Evolutionary conservation across 1,139 yeast genomes (phyloP).

Genomic region (Zhuliangozyma blackwelliae): DNA sequence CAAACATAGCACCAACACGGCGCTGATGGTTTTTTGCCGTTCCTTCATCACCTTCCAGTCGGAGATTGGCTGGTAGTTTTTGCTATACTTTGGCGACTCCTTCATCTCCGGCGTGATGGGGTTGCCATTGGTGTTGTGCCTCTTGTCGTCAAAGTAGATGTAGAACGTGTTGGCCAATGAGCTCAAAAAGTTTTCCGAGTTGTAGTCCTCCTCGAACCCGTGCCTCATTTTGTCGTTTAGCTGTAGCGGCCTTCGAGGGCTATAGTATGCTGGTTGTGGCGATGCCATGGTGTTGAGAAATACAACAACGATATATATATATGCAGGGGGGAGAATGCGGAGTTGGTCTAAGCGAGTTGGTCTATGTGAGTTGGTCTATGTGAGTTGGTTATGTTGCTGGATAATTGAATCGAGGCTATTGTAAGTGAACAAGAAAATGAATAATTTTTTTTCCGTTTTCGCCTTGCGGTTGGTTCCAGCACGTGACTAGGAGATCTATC

Average conservation of each 20-base stretch:
- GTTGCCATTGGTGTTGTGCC: slow-evolving; percentile 87
- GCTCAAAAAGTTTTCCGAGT: slow-evolving; percentile 60
- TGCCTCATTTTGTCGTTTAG: slow-evolving; percentile 63
- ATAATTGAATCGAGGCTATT: too few species aligned
- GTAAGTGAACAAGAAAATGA: too few species aligned
- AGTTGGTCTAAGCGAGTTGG: too few species aligned
- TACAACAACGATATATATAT: too few species aligned
- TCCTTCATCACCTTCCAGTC: slow-evolving; percentile 94
- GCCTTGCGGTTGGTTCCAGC: too few species aligned
- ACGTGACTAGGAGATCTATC: too few species aligned
- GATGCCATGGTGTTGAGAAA: too few species aligned
- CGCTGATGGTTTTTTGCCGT: slow-evolving; percentile 90
- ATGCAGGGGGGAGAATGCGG: too few species aligned
- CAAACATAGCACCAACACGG: slow-evolving; percentile 84
- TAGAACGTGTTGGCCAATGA: slow-evolving; percentile 68
- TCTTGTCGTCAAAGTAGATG: slow-evolving; percentile 81
- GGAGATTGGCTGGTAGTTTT: slow-evolving; percentile 62
- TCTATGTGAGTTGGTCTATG: too few species aligned
- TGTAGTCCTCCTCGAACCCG: slow-evolving; percentile 72
- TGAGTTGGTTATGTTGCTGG: too few species aligned
- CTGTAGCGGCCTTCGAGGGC: slow-evolving; percentile 30
- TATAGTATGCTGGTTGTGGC: slow-evolving; percentile 14
- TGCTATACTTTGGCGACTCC: slow-evolving; percentile 36
- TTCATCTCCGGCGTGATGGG: slow-evolving; percentile 63
- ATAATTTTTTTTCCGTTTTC: too few species aligned